Conservation (phyloP, 1,139 yeast genomes). For the Hansenula sp. region DNA sequence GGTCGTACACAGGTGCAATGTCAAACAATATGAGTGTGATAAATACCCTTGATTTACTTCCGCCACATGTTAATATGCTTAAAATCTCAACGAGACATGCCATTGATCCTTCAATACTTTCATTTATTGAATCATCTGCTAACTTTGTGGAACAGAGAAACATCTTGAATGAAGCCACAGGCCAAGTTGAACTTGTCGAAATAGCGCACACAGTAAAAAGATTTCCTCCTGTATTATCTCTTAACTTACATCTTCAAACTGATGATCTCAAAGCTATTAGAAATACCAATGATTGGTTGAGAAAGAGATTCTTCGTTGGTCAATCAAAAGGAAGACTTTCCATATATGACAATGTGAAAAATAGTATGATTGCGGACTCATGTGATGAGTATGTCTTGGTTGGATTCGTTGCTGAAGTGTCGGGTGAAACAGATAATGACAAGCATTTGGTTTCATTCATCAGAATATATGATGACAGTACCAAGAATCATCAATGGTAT, state of each 20-base stretch:
- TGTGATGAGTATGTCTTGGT: conserved; percentile 50
- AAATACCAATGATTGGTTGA: conserved; percentile 52
- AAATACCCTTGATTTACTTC: conserved; percentile 36
- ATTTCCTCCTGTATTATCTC: conserved; percentile 64
- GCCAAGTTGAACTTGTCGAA: conserved; percentile 49
- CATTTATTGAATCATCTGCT: conserved; percentile 58
- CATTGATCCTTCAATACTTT: conserved; percentile 35
- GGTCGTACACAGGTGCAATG: conserved; percentile 36
- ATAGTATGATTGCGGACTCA: conserved; percentile 28
- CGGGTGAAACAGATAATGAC: conserved; percentile 51
- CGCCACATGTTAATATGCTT: conserved; percentile 25
- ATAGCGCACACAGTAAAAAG: conserved; percentile 43
- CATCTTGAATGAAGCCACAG: conserved; percentile 49
- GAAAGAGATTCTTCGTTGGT: conserved; percentile 52
- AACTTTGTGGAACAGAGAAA: conserved; percentile 44
- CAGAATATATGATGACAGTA: conserved; percentile 35
- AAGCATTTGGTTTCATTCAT: conserved; percentile 60
- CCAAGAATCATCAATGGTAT: conserved; percentile 53
- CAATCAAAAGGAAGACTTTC: conserved; percentile 34
- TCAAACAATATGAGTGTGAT: conserved; percentile 31
- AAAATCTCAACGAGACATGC: conserved; percentile 22
- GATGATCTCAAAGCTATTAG: conserved; percentile 45
- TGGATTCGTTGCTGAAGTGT: conserved; percentile 69
- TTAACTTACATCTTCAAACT: conserved; percentile 53
- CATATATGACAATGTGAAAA: conserved; percentile 34